Percentiles rank a stretch among this genome's conserved stretches.
These are phyloP conservation scores for Heterobasidion parviporum DNA, from an alignment of 1,284 basidiomycete genomes.

Conservation along the genomic window DNA sequence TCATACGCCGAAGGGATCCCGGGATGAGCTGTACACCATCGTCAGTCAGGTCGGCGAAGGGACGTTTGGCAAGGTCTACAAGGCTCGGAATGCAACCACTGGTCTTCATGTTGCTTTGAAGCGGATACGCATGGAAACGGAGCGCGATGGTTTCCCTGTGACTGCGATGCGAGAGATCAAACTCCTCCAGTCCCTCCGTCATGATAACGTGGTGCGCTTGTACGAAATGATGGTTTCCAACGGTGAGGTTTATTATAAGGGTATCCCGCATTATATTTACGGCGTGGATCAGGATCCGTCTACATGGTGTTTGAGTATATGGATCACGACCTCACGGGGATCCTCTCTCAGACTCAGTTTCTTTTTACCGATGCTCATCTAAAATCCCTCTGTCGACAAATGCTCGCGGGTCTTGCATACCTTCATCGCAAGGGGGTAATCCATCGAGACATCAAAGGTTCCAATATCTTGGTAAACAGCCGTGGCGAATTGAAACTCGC, in stretches of 20 bases:
- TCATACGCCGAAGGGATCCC: conserved; percentile 13
- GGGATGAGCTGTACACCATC: conserved; percentile 75
- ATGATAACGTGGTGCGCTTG: conserved; percentile 84
- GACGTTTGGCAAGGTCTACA: conserved; percentile 99
- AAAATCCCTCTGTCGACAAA: conserved; percentile 92
- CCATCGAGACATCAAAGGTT: conserved; percentile 98
- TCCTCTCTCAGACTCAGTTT: conserved; percentile 87
- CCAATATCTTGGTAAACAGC: conserved; percentile 94
- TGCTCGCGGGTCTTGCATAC: conserved; percentile 90
- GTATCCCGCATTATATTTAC: neutral
- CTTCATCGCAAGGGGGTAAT: conserved; percentile 93
- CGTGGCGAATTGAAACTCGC: conserved; percentile 91
- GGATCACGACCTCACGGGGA: conserved; percentile 96
- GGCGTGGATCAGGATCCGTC: conserved; percentile 54
- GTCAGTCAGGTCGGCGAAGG: conserved; percentile 96
- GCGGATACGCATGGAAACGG: conserved; percentile 96
- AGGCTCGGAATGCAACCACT: conserved; percentile 79
- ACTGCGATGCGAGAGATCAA: conserved; percentile 99
- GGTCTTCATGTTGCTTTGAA: conserved; percentile 86
- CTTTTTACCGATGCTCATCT: conserved; percentile 80
- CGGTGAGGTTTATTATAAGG: conserved; percentile 42
- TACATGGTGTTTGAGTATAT: conserved; percentile 99
- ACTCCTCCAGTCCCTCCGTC: conserved; percentile 84
- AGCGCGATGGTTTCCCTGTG: conserved; percentile 96
- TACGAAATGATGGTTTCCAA: conserved; percentile 99